Conservation (phyloP, 2,329 filamentous ascomycete species). For the Stagonosporopsis cucurbitacearum region DNA sequence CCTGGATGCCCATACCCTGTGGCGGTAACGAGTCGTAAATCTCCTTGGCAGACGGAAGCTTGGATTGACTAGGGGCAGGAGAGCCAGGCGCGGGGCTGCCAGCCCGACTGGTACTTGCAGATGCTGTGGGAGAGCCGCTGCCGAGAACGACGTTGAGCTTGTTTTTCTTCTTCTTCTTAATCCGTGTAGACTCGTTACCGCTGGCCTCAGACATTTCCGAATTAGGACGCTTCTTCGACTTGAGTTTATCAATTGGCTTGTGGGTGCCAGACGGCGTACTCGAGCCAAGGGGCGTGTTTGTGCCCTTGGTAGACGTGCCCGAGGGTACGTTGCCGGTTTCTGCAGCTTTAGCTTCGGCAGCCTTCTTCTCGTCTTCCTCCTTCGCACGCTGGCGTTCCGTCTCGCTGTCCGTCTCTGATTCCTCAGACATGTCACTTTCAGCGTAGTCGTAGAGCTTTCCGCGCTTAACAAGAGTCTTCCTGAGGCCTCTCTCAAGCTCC, state of each 20-base stretch:
- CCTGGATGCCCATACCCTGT: slow-evolving; percentile 52
- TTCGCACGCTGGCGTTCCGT: slow-evolving; percentile 67
- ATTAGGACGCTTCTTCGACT: slow-evolving; percentile 78
- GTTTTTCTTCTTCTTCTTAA: slow-evolving; percentile 69
- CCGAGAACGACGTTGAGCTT: slow-evolving; percentile 59
- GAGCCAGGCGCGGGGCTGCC: slow-evolving; percentile 50
- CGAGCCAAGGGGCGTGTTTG: slow-evolving; percentile 61
- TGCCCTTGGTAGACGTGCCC: slow-evolving; percentile 72
- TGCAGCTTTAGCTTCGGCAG: slow-evolving; percentile 55
- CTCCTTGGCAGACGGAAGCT: slow-evolving; percentile 53
- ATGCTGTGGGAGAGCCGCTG: slow-evolving; percentile 63
- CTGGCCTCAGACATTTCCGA: slow-evolving; percentile 90
- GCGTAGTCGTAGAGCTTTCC: slow-evolving; percentile 90
- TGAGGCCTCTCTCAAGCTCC: slow-evolving; percentile 75
- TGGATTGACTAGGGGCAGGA: slow-evolving; percentile 28
- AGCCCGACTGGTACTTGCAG: slow-evolving; percentile 65
- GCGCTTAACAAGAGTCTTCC: slow-evolving; percentile 81
- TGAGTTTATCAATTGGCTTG: slow-evolving; percentile 56
- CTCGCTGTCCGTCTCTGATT: slow-evolving; percentile 62
- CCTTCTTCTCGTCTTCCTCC: slow-evolving; percentile 60
- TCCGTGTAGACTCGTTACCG: slow-evolving; percentile 85
- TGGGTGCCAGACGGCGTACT: slow-evolving; percentile 56
- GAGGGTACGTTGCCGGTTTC: slow-evolving; percentile 55
- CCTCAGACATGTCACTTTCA: slow-evolving; percentile 67
- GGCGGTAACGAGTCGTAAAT: slow-evolving; percentile 54